Evolutionary conservation across 2,329 filamentous ascomycete genomes (phyloP), one percentile per base, ranked within the genome.

Genomic region (Hypoxylon sp.): DNA sequence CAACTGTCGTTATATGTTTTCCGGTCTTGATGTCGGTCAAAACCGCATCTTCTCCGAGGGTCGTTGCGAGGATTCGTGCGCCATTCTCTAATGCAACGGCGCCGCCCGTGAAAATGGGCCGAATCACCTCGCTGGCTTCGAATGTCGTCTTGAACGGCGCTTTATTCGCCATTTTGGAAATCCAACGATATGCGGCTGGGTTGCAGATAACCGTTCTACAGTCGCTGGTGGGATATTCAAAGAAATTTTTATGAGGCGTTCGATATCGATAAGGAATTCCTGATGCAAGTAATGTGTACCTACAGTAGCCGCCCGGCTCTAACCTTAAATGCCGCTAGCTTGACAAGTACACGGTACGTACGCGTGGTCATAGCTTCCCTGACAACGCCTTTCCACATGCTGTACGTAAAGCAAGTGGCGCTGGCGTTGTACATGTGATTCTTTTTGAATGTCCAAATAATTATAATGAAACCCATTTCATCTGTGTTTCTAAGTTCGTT

Each of bases 21-120:
- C 95, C 94, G 37, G 91, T 96, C 73, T 90, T 87, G 71, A 97
- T 86, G 80, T 98, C 90, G 24, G 95, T 96, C 73, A 99, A 84
- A 59, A 98, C 83, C 17, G 90, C 94, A 87, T 98, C 94, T 79
- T 99, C 96, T 37, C 93, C 94, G n/a, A 98, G 83, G 37, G 92
- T 94, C 24, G 94, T 94, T 47, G 94, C 95, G 60, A 99, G 86
- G 70, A 98, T 88, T 75, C 89, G 88, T 56, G 94, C 94, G 81
- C 89, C 89, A 79, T 90, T 88, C 83, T 95, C 94, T 68, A 98
- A 87, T 31, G 93, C 90, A 65, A 97, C 90, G 72, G 92, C 91
- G 47, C 96, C 96, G 60, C 96, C 96, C 1, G 95, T 97, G 78
- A 96, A 98, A 54, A 98, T 95, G 19, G 96, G 96, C 75, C 94